Conservation (phyloP, 2,329 filamentous ascomycete genomes). For the Diatrype stigma region DNA sequence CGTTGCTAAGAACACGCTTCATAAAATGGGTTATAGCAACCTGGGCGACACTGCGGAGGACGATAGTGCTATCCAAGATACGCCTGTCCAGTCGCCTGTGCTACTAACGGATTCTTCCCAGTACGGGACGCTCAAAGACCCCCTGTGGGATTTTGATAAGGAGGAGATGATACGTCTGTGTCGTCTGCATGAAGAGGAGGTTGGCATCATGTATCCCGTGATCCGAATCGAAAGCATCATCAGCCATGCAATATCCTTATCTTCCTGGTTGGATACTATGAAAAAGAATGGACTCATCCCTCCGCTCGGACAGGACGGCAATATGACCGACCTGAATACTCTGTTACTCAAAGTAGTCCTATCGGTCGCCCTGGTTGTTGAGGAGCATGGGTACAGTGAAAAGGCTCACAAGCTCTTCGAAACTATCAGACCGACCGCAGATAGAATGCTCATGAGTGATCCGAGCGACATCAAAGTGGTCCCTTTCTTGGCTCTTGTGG, state of each 20-base stretch:
- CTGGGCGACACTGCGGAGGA: constrained; percentile 61
- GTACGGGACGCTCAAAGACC: constrained; percentile 49
- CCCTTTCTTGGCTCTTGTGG: constrained; percentile 46
- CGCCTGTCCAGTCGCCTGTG: constrained; percentile 29
- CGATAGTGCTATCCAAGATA: constrained; percentile 38
- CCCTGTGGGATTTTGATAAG: constrained; percentile 72
- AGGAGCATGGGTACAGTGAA: constrained; percentile 74
- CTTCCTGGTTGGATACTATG: constrained; percentile 63
- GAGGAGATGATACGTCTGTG: constrained; percentile 79
- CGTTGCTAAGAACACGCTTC: constrained; percentile 79
- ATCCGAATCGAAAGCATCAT: constrained; percentile 70
- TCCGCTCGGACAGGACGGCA: constrained; percentile 29
- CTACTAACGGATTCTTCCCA: constrained; percentile 33
- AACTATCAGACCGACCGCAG: constrained; percentile 67
- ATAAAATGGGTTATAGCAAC: constrained; percentile 80
- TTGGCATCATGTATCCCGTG: constrained; percentile 89
- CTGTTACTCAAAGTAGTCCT: constrained; percentile 79
- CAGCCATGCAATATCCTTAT: constrained; percentile 64
- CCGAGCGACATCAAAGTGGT: constrained; percentile 43
- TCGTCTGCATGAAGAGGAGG: constrained; percentile 80
- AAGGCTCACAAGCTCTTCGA: constrained; percentile 70
- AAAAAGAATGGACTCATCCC: constrained; percentile 29
- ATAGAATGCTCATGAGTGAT: constrained; percentile 59
- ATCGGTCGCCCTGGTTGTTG: constrained; percentile 71
- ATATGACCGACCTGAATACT: constrained; percentile 50